A percentile compares a stretch with the other conserved stretches of the same genome.
These are phyloP conservation scores for Thermoascus crustaceus DNA, from an alignment of 2,329 filamentous ascomycete genomes.

Conservation along the genomic window DNA sequence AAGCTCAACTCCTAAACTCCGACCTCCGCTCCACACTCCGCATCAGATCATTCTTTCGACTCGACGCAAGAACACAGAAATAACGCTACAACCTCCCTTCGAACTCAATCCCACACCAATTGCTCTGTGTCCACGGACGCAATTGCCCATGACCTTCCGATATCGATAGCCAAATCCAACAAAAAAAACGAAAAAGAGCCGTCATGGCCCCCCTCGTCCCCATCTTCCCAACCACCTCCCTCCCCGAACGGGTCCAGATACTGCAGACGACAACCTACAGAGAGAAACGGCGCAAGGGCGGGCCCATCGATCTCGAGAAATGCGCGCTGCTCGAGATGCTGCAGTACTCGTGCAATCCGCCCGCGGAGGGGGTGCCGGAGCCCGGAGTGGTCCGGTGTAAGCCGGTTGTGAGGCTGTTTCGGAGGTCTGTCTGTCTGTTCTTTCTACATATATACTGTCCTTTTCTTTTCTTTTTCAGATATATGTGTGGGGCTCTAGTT, in stretches of 20 bases:
- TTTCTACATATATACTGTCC: conserved; percentile 1
- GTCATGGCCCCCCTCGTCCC: conserved; percentile 52
- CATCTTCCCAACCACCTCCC: conserved; percentile 44
- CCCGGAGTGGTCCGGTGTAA: conserved; percentile 44
- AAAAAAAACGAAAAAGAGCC: neutral
- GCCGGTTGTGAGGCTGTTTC: conserved; percentile 51
- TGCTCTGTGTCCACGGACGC: too few relatives aligned
- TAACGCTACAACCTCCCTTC: too few relatives aligned
- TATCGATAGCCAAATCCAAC: too few relatives aligned
- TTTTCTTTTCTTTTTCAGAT: conserved; percentile 1
- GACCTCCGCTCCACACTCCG: too few relatives aligned
- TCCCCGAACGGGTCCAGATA: conserved; percentile 45
- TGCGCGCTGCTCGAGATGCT: conserved; percentile 53
- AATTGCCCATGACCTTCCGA: too few relatives aligned
- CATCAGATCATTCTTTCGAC: conserved; percentile 5
- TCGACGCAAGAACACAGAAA: too few relatives aligned
- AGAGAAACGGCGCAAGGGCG: conserved; percentile 45
- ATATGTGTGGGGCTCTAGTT: conserved; percentile 3
- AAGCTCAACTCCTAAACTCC: too few relatives aligned
- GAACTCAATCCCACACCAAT: neutral
- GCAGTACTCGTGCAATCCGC: conserved; percentile 55
- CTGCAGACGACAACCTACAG: conserved; percentile 35
- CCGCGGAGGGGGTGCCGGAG: conserved; percentile 33
- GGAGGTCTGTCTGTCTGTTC: conserved; percentile 40
- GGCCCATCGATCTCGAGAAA: conserved; percentile 42